These are phyloP conservation scores for Ceratorhiza oryzae-sativae DNA, from an alignment of 1,284 basidiomycete genomes.

Conservation along the genomic window DNA sequence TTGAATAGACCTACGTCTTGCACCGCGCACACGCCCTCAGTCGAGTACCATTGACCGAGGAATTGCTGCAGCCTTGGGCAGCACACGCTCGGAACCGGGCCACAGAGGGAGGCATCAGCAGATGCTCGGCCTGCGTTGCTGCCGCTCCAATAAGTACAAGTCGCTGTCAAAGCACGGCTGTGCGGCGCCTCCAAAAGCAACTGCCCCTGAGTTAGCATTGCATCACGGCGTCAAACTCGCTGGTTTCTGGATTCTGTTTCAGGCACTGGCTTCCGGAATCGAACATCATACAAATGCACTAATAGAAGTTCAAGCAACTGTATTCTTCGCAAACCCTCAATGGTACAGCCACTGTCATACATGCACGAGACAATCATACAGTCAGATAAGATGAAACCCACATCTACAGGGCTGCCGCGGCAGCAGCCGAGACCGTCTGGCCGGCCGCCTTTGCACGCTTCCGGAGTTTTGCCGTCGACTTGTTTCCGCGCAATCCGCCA, in stretches of 20 bases:
- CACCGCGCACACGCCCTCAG: conserved; percentile 17
- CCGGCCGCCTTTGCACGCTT: conserved; percentile 94
- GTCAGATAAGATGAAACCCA: not conserved
- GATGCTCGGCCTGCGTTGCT: not conserved
- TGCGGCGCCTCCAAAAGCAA: too few relatives aligned
- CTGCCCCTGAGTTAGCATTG: too few relatives aligned
- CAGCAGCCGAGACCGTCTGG: conserved; percentile 62
- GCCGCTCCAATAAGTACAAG: conserved; percentile 32
- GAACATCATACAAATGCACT: too few relatives aligned
- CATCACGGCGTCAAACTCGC: too few relatives aligned
- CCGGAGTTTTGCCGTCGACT: conserved; percentile 89
- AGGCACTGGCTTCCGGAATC: too few relatives aligned
- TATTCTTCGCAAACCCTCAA: conserved; percentile 7
- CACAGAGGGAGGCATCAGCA: conserved; percentile 22
- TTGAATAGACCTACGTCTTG: conserved; percentile 30
- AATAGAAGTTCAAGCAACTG: not conserved
- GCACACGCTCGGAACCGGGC: conserved; percentile 22
- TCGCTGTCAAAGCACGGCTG: not conserved
- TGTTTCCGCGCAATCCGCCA: conserved; percentile 93
- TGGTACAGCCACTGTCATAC: not conserved
- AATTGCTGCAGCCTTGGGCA: not conserved
- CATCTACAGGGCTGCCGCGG: conserved; percentile 43
- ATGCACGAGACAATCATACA: not conserved
- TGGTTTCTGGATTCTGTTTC: too few relatives aligned
- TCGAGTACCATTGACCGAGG: not conserved